phyloP scores from a whole-genome alignment of 2,329 filamentous ascomycete species.

The Thermomyces lanuginosus region DNA sequence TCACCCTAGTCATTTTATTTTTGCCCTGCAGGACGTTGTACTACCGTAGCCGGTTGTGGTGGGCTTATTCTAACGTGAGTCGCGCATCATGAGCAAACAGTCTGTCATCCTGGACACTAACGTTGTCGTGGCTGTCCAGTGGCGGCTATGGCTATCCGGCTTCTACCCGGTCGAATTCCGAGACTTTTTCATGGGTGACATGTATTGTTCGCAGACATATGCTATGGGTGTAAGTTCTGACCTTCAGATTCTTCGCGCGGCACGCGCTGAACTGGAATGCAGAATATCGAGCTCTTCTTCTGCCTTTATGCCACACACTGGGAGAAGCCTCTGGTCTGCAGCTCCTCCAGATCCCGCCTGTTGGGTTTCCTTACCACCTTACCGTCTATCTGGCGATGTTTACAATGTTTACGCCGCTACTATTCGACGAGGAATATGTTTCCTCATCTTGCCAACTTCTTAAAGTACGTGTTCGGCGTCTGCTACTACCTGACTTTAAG shows the following conservation, averaged over 20 bases:
- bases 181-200: slow-evolving; percentile 94
- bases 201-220: slow-evolving; percentile 93
- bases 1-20: slow-evolving; percentile 54
- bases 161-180: slow-evolving; percentile 89
- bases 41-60: slow-evolving; percentile 65
- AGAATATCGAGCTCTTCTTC: slow-evolving; percentile 89
- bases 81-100: too few species aligned
- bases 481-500: slow-evolving; percentile 62
- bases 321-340: slow-evolving; percentile 59
- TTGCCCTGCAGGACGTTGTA: slow-evolving; percentile 60
- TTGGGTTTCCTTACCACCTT: slow-evolving; percentile 73
- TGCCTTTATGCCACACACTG: slow-evolving; percentile 75
- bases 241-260: slow-evolving; percentile 2
- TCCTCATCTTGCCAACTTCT: slow-evolving; percentile 81
- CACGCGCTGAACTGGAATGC: slow-evolving; percentile 7
- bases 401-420: slow-evolving; percentile 85
- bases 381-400: slow-evolving; percentile 74
- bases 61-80: slow-evolving; percentile 72
- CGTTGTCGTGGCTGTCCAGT: slow-evolving; percentile 41
- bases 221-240: slow-evolving; percentile 58
- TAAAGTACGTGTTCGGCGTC: slow-evolving; percentile 80
- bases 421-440: slow-evolving; percentile 73
- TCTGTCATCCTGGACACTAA: too few species aligned
- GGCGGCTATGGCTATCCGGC: slow-evolving; percentile 69
- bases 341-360: slow-evolving; percentile 65